Evolutionary conservation across 2,329 filamentous ascomycete genomes (phyloP).

Genomic region (Pochonia chlamydosporia): DNA sequence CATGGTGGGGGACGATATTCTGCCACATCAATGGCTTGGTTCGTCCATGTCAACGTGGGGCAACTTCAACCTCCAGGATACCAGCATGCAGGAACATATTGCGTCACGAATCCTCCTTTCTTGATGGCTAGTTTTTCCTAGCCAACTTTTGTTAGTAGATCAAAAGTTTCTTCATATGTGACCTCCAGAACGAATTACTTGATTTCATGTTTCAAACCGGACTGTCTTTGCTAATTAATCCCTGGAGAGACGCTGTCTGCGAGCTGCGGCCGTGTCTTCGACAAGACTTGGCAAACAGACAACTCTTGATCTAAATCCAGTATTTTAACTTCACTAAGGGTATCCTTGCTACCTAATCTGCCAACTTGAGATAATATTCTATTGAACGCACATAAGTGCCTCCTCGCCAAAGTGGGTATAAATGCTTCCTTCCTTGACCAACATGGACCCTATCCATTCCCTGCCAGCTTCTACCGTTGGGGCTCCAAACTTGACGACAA

Average conservation of each 20-base stretch:
- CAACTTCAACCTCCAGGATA: not conserved
- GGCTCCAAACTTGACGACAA: slow-evolving; percentile 87
- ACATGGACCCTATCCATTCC: slow-evolving; percentile 71
- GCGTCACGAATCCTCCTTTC: too few species aligned
- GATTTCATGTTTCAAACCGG: too few species aligned
- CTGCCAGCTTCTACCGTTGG: slow-evolving; percentile 74
- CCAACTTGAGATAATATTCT: slow-evolving; percentile 10
- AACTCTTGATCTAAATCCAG: too few species aligned
- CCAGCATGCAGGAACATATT: not conserved
- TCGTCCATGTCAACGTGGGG: not conserved
- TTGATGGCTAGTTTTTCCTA: too few species aligned
- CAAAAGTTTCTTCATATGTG: too few species aligned
- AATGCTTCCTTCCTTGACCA: slow-evolving; percentile 69
- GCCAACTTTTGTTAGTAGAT: too few species aligned
- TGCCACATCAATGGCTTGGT: too few species aligned
- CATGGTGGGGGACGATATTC: slow-evolving; percentile 28
- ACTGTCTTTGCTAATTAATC: too few species aligned
- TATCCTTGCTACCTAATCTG: not conserved
- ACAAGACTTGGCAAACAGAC: too few species aligned
- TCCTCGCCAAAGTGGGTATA: slow-evolving; percentile 70
- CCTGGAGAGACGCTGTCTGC: too few species aligned
- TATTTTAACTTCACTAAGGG: not conserved
- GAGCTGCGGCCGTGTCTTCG: too few species aligned
- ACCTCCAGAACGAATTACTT: too few species aligned
- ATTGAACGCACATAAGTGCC: slow-evolving; percentile 69